phyloP scores from a whole-genome alignment of 257 asterid species.

The Oldenlandia corymbosa region DNA sequence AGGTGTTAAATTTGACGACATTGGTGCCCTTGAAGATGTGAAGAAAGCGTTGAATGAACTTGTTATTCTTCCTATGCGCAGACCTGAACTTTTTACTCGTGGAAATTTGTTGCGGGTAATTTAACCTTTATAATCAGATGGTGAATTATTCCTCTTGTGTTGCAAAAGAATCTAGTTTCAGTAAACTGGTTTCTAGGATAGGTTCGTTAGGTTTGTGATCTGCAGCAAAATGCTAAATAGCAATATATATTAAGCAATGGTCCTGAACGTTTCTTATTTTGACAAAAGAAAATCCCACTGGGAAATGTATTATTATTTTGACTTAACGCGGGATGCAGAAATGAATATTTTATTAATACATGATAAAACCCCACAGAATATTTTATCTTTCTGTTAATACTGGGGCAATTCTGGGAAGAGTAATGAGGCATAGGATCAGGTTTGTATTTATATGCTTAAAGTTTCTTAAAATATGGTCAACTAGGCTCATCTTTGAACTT shows the following conservation, averaged over 20 bases:
- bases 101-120: conserved; percentile 93
- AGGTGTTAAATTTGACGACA: conserved; percentile 90
- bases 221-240: not conserved
- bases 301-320: not conserved
- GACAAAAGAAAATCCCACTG: not conserved
- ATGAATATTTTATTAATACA: not conserved
- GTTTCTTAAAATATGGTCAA: not conserved
- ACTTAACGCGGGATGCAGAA: not conserved
- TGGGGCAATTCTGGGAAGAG: not conserved
- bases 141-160: not conserved
- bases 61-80: conserved; percentile 92
- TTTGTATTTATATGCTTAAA: not conserved
- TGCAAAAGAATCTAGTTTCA: not conserved
- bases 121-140: conserved; percentile 6
- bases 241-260: too few species aligned
- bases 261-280: too few species aligned
- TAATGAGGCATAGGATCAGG: not conserved
- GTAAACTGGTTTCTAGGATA: not conserved
- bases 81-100: conserved; percentile 93
- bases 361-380: not conserved
- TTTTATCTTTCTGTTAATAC: not conserved
- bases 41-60: conserved; percentile 88
- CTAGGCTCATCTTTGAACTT: not conserved
- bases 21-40: conserved; percentile 98
- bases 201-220: not conserved